Conservation (phyloP, 2,329 filamentous ascomycete species). For the Aspergillus novoparasiticus region DNA sequence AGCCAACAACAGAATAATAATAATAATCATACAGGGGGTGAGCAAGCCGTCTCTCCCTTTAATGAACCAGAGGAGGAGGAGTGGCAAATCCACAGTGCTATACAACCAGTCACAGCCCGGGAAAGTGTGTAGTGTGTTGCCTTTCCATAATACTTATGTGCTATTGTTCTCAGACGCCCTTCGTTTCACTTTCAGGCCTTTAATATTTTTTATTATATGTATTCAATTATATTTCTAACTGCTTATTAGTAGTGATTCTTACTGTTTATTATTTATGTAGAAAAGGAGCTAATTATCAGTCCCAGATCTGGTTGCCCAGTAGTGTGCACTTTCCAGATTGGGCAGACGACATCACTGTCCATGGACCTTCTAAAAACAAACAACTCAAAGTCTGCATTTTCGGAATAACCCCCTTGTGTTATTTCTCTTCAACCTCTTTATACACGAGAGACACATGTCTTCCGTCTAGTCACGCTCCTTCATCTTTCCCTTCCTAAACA, state of each 20-base stretch:
- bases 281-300: not conserved
- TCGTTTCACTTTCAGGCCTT: not conserved
- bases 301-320: too few species aligned
- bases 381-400: not conserved
- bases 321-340: not conserved
- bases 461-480: not conserved
- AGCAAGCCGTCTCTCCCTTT: constrained; percentile 40
- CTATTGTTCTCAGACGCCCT: not conserved
- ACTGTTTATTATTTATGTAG: not conserved
- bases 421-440: not conserved
- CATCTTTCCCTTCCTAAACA: constrained; percentile 1
- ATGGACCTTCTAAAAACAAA: not conserved
- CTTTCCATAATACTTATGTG: not conserved
- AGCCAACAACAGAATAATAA: constrained; percentile 31
- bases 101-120: constrained; percentile 48
- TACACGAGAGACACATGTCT: not conserved
- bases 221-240: not conserved
- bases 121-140: constrained; percentile 50
- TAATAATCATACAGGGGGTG: constrained; percentile 18
- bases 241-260: not conserved
- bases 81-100: constrained; percentile 38
- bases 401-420: not conserved
- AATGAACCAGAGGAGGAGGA: constrained; percentile 48
- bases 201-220: not conserved
- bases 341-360: not conserved